Conservation (phyloP, 495 filamentous ascomycete genomes). For the Copromyces sp. region DNA sequence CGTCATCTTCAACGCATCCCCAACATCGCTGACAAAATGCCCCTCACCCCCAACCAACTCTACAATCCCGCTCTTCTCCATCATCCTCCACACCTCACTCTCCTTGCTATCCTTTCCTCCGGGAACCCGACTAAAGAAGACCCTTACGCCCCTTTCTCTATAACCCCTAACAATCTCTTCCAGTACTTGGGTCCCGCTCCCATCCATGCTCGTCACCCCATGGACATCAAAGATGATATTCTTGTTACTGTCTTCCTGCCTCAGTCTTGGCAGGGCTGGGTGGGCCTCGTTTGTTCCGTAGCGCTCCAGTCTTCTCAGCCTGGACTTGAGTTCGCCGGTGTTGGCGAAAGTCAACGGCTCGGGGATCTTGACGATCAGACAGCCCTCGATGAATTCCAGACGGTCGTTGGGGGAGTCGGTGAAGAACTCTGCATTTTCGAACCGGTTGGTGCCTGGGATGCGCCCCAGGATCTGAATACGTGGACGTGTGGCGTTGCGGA, state of each 20-base stretch:
- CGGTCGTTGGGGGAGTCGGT: constrained; percentile 53
- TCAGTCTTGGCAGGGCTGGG: constrained; percentile 71
- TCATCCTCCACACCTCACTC: constrained; percentile 57
- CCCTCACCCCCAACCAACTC: constrained; percentile 60
- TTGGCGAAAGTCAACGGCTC: constrained; percentile 96
- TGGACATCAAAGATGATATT: constrained; percentile 97
- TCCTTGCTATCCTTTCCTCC: constrained; percentile 23
- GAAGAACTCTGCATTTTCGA: constrained; percentile 80
- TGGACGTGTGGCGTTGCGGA: constrained; percentile 79
- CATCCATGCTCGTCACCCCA: constrained; percentile 86
- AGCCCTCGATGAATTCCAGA: constrained; percentile 83
- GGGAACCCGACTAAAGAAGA: constrained; percentile 82
- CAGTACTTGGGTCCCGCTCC: constrained; percentile 83
- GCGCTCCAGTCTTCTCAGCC: constrained; percentile 71
- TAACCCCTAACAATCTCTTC: constrained; percentile 80
- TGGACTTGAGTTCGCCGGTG: constrained; percentile 80
- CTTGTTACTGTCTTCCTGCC: constrained; percentile 60
- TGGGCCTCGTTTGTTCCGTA: constrained; percentile 80
- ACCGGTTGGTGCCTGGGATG: constrained; percentile 68
- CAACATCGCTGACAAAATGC: constrained; percentile 74
- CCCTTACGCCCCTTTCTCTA: constrained; percentile 55
- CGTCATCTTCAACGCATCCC: constrained; percentile 70
- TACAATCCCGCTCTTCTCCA: constrained; percentile 74
- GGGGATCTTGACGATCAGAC: constrained; percentile 92
- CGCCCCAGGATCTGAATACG: constrained; percentile 96